Percentiles rank a stretch among this genome's conserved stretches.
Evolutionary conservation across 352 stramenopile species (phyloP).

Genomic region (Pythium brassicae): DNA sequence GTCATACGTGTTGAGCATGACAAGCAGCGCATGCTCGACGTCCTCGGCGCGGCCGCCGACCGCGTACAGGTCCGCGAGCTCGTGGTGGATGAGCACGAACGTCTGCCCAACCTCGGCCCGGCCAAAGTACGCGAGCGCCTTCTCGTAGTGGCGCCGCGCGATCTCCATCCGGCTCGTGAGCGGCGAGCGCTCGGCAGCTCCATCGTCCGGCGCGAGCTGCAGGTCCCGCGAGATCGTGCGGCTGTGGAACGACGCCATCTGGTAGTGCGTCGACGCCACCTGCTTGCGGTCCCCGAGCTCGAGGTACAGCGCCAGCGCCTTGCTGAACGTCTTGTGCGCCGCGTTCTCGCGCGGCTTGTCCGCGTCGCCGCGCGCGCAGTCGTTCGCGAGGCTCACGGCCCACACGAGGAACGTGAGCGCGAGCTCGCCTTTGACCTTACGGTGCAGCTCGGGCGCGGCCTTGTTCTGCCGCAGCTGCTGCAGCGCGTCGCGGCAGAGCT

Average conservation of each 20-base stretch:
- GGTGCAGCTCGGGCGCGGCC: conserved; percentile 46
- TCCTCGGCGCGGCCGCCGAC: conserved; percentile 60
- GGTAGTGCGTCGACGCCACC: conserved; percentile 75
- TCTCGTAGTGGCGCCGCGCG: conserved; percentile 79
- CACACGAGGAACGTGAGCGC: conserved; percentile 80
- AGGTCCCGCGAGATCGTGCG: conserved; percentile 50
- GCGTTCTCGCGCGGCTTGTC: conserved; percentile 40
- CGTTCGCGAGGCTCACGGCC: conserved; percentile 57
- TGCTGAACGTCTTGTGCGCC: conserved; percentile 60
- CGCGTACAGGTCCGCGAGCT: conserved; percentile 73
- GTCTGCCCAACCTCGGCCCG: conserved; percentile 61
- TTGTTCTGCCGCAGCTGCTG: conserved; percentile 69
- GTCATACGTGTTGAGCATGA: conserved; percentile 75
- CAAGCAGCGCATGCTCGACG: conserved; percentile 71
- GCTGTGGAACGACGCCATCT: conserved; percentile 79
- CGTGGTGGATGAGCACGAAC: conserved; percentile 81
- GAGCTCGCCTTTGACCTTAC: conserved; percentile 78
- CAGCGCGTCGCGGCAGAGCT: conserved; percentile 61
- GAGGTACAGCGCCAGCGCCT: conserved; percentile 66
- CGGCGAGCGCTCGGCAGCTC: not conserved
- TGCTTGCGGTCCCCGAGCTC: conserved; percentile 74
- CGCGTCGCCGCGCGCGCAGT: conserved; percentile 7
- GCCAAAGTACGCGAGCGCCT: conserved; percentile 77
- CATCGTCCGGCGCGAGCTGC: not conserved
- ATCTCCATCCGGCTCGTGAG: conserved; percentile 78